Percentiles rank a stretch among this genome's conserved stretches.
Conservation (phyloP, 306 rosid species). For the Cyclanthera cordifolia region DNA sequence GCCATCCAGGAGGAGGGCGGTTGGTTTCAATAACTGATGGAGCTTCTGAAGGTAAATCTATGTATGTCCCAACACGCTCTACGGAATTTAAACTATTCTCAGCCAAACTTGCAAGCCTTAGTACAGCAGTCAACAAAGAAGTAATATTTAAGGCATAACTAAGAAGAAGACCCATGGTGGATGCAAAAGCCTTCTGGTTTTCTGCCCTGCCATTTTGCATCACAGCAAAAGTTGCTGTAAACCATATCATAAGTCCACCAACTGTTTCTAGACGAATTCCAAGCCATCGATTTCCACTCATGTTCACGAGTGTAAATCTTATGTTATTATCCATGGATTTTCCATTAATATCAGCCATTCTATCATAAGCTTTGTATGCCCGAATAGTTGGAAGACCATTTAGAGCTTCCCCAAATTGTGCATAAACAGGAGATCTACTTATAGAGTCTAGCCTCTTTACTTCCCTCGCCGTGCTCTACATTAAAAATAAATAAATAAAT, state of each 20-base stretch:
- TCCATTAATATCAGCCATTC: slow-evolving; percentile 75
- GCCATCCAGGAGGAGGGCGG: slow-evolving; percentile 44
- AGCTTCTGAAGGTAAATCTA: slow-evolving; percentile 69
- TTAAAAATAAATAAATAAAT: not conserved
- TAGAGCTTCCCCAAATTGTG: slow-evolving; percentile 91
- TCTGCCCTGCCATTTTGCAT: slow-evolving; percentile 37
- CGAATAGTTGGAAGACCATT: slow-evolving; percentile 81
- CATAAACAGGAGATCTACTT: slow-evolving; percentile 93
- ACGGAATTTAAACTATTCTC: slow-evolving; percentile 50
- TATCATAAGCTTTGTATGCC: slow-evolving; percentile 82
- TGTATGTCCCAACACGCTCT: slow-evolving; percentile 71
- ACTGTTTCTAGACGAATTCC: slow-evolving; percentile 32
- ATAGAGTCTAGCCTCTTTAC: slow-evolving; percentile 85
- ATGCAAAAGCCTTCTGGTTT: slow-evolving; percentile 34
- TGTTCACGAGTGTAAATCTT: slow-evolving; percentile 30
- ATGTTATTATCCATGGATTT: slow-evolving; percentile 34
- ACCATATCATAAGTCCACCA: slow-evolving; percentile 46
- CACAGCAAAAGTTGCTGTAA: slow-evolving; percentile 44
- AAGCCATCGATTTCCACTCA: slow-evolving; percentile 42
- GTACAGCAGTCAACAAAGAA: slow-evolving; percentile 59
- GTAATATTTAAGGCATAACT: slow-evolving; percentile 88
- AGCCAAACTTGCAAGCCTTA: slow-evolving; percentile 57
- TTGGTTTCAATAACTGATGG: slow-evolving; percentile 28
- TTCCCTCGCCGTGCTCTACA: slow-evolving; percentile 84
- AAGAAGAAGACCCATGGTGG: slow-evolving; percentile 45